phyloP scores from a whole-genome alignment of 176 grass and related monocot species.

The Saccharum spontaneum region DNA sequence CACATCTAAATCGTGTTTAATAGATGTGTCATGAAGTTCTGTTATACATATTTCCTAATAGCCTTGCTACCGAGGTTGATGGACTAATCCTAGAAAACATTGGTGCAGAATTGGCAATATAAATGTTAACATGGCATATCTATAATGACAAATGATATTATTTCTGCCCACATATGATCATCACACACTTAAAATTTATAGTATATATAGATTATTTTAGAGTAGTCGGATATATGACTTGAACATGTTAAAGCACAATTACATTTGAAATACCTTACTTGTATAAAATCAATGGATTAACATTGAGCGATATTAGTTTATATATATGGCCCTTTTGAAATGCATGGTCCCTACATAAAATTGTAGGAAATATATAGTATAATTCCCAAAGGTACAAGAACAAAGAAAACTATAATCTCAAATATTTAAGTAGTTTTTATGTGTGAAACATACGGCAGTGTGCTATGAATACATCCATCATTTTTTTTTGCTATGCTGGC shows the following conservation, averaged over 20 bases:
- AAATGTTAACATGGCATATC: neutral
- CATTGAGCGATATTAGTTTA: neutral
- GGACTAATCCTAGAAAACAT: too few species aligned
- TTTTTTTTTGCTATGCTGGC: neutral
- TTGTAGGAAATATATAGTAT: neutral
- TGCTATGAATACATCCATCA: neutral
- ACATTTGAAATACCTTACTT: neutral
- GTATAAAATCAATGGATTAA: neutral
- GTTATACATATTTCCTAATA: neutral
- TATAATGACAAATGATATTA: neutral
- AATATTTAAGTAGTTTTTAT: neutral
- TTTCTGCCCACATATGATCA: neutral
- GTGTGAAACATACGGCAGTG: neutral
- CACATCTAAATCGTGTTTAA: too few species aligned
- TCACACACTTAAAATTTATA: neutral
- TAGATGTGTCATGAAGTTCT: too few species aligned
- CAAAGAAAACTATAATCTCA: neutral
- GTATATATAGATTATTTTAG: neutral
- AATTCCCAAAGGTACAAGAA: neutral
- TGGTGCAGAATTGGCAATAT: neutral
- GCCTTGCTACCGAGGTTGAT: neutral
- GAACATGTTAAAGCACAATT: too few species aligned
- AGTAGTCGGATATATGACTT: neutral
- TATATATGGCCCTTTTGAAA: neutral
- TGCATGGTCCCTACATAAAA: neutral